These are phyloP conservation scores for Salix suchowensis DNA, from an alignment of 345 rosid species.

Conservation along the genomic window DNA sequence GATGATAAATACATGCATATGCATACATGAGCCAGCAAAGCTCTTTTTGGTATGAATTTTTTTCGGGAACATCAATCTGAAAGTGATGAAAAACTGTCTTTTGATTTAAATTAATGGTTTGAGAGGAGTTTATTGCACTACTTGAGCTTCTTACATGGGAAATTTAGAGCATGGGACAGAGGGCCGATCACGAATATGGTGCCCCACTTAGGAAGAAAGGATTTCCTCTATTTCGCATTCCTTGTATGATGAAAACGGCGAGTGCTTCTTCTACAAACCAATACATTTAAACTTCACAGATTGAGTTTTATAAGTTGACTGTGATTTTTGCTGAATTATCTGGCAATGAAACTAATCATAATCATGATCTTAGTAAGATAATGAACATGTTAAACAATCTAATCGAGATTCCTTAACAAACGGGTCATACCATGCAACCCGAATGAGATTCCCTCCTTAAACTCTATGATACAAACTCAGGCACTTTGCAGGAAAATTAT, in stretches of 20 bases:
- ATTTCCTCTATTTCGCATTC: neutral
- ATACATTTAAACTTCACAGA: no score
- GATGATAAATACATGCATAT: neutral
- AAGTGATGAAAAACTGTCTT: neutral
- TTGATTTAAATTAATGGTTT: no score
- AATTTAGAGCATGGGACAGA: neutral
- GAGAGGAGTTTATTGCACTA: no score
- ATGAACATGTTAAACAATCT: neutral
- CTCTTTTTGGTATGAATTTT: neutral
- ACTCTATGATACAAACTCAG: neutral
- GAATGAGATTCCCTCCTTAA: neutral
- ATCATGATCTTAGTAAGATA: neutral
- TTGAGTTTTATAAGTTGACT: no score
- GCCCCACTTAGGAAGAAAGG: neutral
- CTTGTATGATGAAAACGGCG: no score
- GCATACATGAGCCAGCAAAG: neutral
- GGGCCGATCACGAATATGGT: neutral
- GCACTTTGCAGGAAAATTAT: constrained; percentile 56
- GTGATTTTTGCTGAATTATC: no score
- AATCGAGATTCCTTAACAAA: neutral
- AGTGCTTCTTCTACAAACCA: no score
- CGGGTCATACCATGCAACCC: neutral
- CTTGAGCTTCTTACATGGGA: neutral
- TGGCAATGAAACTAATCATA: neutral
- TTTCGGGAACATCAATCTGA: neutral